These are phyloP conservation scores for Arthrobotrys entomopaga DNA, from an alignment of 2,329 filamentous ascomycete species.

Conservation along the genomic window DNA sequence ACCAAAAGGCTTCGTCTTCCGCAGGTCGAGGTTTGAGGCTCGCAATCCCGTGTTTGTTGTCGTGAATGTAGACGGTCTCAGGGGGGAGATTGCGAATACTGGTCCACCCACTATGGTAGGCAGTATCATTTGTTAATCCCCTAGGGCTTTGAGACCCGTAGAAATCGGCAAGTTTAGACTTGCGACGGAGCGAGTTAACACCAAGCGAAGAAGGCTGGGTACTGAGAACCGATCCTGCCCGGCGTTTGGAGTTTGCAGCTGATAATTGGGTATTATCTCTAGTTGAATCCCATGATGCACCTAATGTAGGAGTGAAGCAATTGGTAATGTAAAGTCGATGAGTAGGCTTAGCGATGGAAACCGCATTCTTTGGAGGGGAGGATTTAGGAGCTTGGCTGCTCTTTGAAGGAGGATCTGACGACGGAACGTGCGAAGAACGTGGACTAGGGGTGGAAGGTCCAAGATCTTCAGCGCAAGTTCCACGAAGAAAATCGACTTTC, in stretches of 20 bases:
- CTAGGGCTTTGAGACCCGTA: conserved; percentile 23
- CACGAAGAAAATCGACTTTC: conserved; percentile 52
- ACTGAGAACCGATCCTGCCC: conserved; percentile 34
- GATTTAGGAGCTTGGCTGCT: conserved; percentile 26
- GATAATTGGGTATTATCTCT: conserved; percentile 45
- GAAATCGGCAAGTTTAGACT: conserved; percentile 18
- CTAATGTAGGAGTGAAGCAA: conserved; percentile 27
- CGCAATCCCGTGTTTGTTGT: conserved; percentile 38
- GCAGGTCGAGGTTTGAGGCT: conserved; percentile 33
- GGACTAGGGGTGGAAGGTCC: conserved; percentile 21
- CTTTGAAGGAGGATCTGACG: conserved; percentile 23
- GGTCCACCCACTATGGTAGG: conserved; percentile 40
- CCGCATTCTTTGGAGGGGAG: conserved; percentile 17
- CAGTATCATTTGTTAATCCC: conserved; percentile 7
- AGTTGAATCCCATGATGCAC: conserved; percentile 34
- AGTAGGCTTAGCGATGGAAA: conserved; percentile 15
- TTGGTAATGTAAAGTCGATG: conserved; percentile 52
- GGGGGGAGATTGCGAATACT: conserved; percentile 45
- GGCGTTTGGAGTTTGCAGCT: conserved; percentile 32
- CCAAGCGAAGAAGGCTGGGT: conserved; percentile 42
- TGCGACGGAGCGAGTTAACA: conserved; percentile 15
- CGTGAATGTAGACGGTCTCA: conserved; percentile 34
- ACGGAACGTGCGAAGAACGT: conserved; percentile 23
- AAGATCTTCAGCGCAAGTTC: conserved; percentile 51
- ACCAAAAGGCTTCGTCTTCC: conserved; percentile 51